phyloP scores from a whole-genome alignment of 768 basidiomycete genomes.

The Lyophyllum atratum region DNA sequence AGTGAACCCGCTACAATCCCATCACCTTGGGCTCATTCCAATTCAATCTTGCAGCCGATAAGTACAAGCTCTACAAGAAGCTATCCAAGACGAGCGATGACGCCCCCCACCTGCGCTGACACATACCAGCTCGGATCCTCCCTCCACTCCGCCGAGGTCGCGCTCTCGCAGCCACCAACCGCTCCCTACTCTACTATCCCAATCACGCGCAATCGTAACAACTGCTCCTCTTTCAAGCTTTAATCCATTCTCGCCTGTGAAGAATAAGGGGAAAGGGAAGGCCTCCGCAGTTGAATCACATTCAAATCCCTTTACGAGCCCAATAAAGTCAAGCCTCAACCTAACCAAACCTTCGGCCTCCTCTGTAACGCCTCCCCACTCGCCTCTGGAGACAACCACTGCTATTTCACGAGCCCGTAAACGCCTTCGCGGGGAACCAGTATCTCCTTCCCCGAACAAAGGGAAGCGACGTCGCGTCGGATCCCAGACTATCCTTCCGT shows the following conservation, averaged over 20 bases:
- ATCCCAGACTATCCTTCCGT: slow-evolving; percentile 40
- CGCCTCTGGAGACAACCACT: slow-evolving; percentile 32
- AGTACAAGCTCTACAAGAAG: slow-evolving; percentile 82
- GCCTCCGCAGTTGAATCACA: slow-evolving; percentile 21
- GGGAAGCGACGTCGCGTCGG: slow-evolving; percentile 66
- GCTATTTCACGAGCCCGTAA: slow-evolving; percentile 75
- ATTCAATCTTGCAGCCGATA: slow-evolving; percentile 56
- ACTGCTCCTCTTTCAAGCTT: slow-evolving; percentile 56
- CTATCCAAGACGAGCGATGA: slow-evolving; percentile 51
- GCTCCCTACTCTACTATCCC: slow-evolving; percentile 34
- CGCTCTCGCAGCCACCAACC: slow-evolving; percentile 29
- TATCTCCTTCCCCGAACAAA: slow-evolving; percentile 81
- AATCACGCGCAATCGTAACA: slow-evolving; percentile 51
- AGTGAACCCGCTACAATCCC: slow-evolving; percentile 22
- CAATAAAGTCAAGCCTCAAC: slow-evolving; percentile 36
- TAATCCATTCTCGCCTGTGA: slow-evolving; percentile 82
- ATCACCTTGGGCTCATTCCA: slow-evolving; percentile 10
- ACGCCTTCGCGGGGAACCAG: slow-evolving; percentile 78
- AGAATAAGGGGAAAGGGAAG: slow-evolving; percentile 56
- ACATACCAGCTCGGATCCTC: slow-evolving; percentile 24
- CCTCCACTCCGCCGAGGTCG: slow-evolving; percentile 40
- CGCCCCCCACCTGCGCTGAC: slow-evolving; percentile 14
- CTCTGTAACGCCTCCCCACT: slow-evolving; percentile 21
- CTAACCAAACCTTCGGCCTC: slow-evolving; percentile 17
- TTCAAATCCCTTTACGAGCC: slow-evolving; percentile 49